Evolutionary conservation across 1,284 basidiomycete genomes (phyloP).

Genomic region (Ganoderma boninense): DNA sequence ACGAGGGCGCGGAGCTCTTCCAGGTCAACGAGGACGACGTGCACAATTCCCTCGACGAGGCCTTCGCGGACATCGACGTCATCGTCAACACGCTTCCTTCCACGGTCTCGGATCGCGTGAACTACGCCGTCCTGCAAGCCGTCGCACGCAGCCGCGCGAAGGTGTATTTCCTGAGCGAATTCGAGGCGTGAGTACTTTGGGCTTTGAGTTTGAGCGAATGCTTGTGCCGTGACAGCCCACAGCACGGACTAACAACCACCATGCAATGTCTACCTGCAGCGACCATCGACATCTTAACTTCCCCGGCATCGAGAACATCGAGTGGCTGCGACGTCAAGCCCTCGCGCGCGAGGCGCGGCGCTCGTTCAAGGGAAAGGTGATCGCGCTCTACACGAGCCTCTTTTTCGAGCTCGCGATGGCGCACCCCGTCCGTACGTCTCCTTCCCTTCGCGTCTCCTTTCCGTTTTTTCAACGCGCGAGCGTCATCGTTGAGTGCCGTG

Average conservation of each 20-base stretch:
- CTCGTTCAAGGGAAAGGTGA: conserved; percentile 33
- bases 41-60: conserved; percentile 19
- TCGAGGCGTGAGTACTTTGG: conserved; percentile 34
- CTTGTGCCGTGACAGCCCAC: too few relatives aligned
- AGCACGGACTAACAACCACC: background rate
- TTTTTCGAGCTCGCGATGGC: conserved; percentile 35
- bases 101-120: conserved; percentile 20
- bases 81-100: conserved; percentile 36
- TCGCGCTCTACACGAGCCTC: conserved; percentile 38
- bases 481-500: too few relatives aligned
- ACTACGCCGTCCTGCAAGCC: conserved; percentile 31
- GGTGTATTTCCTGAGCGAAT: conserved; percentile 44
- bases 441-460: too few relatives aligned
- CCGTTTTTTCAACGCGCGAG: too few relatives aligned
- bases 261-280: conserved; percentile 16
- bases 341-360: conserved; percentile 33
- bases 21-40: conserved; percentile 18
- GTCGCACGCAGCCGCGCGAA: conserved; percentile 33
- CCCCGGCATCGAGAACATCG: conserved; percentile 35
- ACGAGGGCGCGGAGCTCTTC: conserved; percentile 36
- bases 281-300: conserved; percentile 41
- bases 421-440: conserved; percentile 1
- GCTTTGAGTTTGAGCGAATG: too few relatives aligned
- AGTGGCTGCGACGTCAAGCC: conserved; percentile 37
- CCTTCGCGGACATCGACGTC: conserved; percentile 38